Base-by-base conservation (phyloP, 2,329 filamentous ascomycete species). In the Monosporascus sp. region DNA sequence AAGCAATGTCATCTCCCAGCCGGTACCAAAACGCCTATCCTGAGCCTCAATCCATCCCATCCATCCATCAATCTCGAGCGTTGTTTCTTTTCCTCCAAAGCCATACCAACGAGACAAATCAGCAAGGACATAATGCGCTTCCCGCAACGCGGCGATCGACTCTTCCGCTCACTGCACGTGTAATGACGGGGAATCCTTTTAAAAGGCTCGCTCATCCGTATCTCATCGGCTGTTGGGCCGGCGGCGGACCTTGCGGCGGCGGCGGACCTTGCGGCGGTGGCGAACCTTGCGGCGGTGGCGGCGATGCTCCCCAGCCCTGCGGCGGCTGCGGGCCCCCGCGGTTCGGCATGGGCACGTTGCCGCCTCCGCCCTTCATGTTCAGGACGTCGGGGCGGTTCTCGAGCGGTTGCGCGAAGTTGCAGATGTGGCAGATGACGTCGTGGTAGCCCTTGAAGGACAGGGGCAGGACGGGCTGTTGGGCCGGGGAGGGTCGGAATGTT, bases 391-490 rank as follows among this genome's bases (percentile, higher is more conserved):
- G 78, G 15, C 81, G 73, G 61, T 78, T 74, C 58, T 81, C 74
- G 51, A 86, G 75, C 9, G 83, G 82, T 67, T 92, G 86, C 57
- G 82, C 79, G 67, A 90, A 91, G 67, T 86, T 83, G 78, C 88
- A 93, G 68, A 91, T 84, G 64, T 83, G 79, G 74, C 88, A 93
- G 54, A 78, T 74, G 52, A 93, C 79, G 63, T 90, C 87, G 61
- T 85, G 75, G 70, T 86, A 85, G 51, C 82, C 83, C 53, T 81
- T 78, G 58, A 85, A 74, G 46, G 82, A 85, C 64, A 91, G 85
- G 0, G 88, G 88, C 25, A 92, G 76, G 46, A 92, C 69, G 48
- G 88, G 88, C 80, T 86, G 54, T 4, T n/a, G n/a, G n/a, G n/a
- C 3, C 9, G 18, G 42, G 2, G 22, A 22, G 22, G 22, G 22